Evolutionary conservation across 257 asterid genomes (phyloP), one percentile per base, ranked within the genome.

Genomic region (Gynochthodes officinalis): DNA sequence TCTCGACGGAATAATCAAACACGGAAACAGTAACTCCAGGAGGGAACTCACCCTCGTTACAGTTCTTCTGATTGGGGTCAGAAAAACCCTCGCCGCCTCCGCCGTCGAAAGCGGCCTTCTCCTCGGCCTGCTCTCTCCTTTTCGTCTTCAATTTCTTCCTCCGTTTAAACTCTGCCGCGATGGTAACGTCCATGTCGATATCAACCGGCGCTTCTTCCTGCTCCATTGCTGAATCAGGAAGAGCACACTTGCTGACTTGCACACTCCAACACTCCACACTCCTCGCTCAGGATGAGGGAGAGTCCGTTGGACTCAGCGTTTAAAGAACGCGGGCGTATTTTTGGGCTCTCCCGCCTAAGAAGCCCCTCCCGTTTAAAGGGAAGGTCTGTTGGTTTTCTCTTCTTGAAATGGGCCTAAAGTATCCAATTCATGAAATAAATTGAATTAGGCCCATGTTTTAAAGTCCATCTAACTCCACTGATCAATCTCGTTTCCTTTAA

Each of bases 1-100:
- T 89, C 73, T 90, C 89, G 1, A 86, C 84, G n/a, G 98, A 88
- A 73, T 82, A 78, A 73, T 90, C 91, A 49, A 90, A 87, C 74
- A 84, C 78, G 15, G 96, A 89, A 49, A 86, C 86, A 39, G 63
- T 27, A 18, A 82, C 77, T 58, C 71, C 80, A 18, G 75, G 82
- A 13, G 81, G 62, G 67, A 76, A 53, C 18, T 79, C 63, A 33
- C 68, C 78, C 35, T 59, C 70, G 27, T 46, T 12, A 25, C 11
- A 21, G 35, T 55, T 69, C 16, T 35, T 39, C 18, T 39, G 35
- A 10, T 21, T 19, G 33, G 60, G 53, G 60, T 18, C 60, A 7
- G 30, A 49, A 21, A 68, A 68, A 50, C 48, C 71, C 59, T 58
- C 50, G 54, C 9, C 50, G 54, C 9, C 67, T 33, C 18, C 35